A percentile compares a stretch with the other conserved stretches of the same genome.
These are phyloP conservation scores for Colletotrichum falcatum DNA, from an alignment of 2,329 filamentous ascomycete genomes.

Conservation along the genomic window DNA sequence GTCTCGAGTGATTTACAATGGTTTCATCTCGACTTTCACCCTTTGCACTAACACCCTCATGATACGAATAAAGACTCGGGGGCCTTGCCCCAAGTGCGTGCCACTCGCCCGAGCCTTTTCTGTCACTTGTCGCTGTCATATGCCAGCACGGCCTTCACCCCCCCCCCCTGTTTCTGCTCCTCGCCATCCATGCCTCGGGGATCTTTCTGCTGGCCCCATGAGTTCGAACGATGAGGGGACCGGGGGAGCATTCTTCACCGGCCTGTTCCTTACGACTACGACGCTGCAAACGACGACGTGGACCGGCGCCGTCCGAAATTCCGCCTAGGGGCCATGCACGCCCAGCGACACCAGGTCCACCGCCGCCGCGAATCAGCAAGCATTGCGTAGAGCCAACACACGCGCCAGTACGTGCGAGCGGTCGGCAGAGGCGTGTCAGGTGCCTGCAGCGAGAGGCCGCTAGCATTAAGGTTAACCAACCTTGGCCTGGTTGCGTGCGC, in stretches of 20 bases:
- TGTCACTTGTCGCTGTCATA: slow-evolving; percentile 43
- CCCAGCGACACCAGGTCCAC: slow-evolving; percentile 4
- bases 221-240: slow-evolving; percentile 40
- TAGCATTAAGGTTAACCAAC: slow-evolving; percentile 40
- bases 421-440: slow-evolving; percentile 40
- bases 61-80: slow-evolving; percentile 36
- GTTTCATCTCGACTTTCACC: slow-evolving; percentile 41
- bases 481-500: slow-evolving; percentile 36
- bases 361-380: slow-evolving; percentile 28
- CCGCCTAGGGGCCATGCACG: slow-evolving; percentile 3
- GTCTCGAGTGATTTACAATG: slow-evolving; percentile 42
- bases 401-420: slow-evolving; percentile 35
- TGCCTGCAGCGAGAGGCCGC: slow-evolving; percentile 37
- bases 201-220: slow-evolving; percentile 32
- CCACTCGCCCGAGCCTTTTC: slow-evolving; percentile 23
- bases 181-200: slow-evolving; percentile 18
- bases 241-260: slow-evolving; percentile 34
- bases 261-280: slow-evolving; percentile 38
- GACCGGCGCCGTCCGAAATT: slow-evolving; percentile 36
- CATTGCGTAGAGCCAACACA: slow-evolving; percentile 11
- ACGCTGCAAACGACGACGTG: slow-evolving; percentile 24
- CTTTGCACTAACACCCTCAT: slow-evolving; percentile 31
- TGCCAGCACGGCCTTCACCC: slow-evolving; percentile 33
- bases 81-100: slow-evolving; percentile 26
- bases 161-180: slow-evolving; percentile 14